Conservation (phyloP, 1,139 yeast genomes). For the Saccharomyces pastorianus region DNA sequence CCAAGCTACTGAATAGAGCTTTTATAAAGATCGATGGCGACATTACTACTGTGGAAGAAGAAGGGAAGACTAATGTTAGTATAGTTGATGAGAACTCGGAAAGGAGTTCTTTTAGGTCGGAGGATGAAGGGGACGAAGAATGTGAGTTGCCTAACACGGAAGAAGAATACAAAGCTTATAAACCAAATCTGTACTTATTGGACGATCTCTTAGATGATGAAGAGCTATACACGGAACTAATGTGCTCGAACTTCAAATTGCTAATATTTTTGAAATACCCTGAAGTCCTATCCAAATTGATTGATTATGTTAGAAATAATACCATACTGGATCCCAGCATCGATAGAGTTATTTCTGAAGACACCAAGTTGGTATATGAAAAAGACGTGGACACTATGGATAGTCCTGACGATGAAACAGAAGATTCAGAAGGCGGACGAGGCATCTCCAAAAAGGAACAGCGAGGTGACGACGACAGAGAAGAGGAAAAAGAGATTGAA, state of each 20-base stretch:
- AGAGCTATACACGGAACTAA: conserved; percentile 75
- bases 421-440: conserved; percentile 28
- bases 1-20: conserved; percentile 49
- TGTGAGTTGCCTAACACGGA: conserved; percentile 27
- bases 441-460: conserved; percentile 4
- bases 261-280: conserved; percentile 76
- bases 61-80: conserved; percentile 8
- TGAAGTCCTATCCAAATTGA: conserved; percentile 54
- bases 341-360: conserved; percentile 21
- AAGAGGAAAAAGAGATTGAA: conserved; percentile 18
- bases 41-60: conserved; percentile 9
- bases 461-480: conserved; percentile 9
- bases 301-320: conserved; percentile 52
- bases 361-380: conserved; percentile 18
- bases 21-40: conserved; percentile 30
- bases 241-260: conserved; percentile 73
- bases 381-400: conserved; percentile 21
- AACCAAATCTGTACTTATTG: conserved; percentile 39
- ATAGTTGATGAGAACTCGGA: conserved; percentile 3
- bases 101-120: conserved; percentile 3
- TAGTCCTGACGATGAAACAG: conserved; percentile 42
- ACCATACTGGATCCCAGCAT: conserved; percentile 20
- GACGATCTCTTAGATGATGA: conserved; percentile 75
- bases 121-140: conserved; percentile 21
- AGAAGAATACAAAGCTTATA: conserved; percentile 26